Base-by-base conservation (phyloP, 306 rosid genomes). In the Prosopis cineraria region DNA sequence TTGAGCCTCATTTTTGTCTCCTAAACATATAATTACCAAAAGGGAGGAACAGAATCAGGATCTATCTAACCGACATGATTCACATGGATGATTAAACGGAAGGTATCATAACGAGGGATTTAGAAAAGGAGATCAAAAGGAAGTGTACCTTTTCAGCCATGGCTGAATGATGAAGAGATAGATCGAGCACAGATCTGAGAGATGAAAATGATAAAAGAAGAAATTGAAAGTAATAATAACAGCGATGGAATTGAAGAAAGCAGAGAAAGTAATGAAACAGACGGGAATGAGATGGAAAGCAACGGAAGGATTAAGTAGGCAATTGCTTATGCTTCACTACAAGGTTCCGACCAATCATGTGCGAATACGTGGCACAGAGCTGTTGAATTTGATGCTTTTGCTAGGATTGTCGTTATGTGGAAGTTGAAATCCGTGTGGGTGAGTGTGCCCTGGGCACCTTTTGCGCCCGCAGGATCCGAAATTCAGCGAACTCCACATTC, bases 1-100 rank as follows among this genome's bases (percentile, higher is more conserved):
- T 84, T 83, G 68, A 94, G 90, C 58, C 59, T 78, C 98, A 91
- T 92, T 72, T 13, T 70, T 9, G 88, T 83, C 3, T 41, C 86
- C 90, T 92, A 82, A 70, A 43, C 39, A 50, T n/a, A 36, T 16
- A 31, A 20, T 58, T 10, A 6, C 52, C 52, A 16, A 10, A 0
- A 47, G 8, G 8, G 7, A 17, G 20, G 7, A 60, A 16, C 8
- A 19, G n/a, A 65, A 34, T 33, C 50, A 5, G 73, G 27, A 27
- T 79, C 76, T 33, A 20, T 41, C 4, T 10, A n/a, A n/a, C n/a
- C n/a, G 44, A 73, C 20, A 78, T 20, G 47, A 11, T 41, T 41
- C 47, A 41, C 3, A 16, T 36, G 19, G 58, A 33, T 30, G 22
- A 9, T 55, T 56, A 62, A 56, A 47, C 53, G 48, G 10, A 65